These are phyloP conservation scores for Aegilops speltoides DNA, from an alignment of 176 grass and related monocot species.

Conservation along the genomic window DNA sequence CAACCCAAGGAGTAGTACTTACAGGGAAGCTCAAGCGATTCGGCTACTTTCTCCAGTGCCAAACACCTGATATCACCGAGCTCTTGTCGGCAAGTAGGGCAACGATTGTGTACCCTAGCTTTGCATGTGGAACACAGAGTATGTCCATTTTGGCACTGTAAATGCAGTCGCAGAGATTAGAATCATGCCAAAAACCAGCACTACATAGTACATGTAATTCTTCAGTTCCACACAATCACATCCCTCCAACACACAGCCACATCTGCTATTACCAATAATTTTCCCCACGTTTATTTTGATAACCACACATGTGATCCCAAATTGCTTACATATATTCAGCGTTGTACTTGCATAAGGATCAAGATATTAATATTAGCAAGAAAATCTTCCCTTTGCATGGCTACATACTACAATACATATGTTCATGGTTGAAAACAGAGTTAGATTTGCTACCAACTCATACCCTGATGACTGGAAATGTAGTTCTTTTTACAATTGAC, in stretches of 20 bases:
- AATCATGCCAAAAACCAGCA: slow-evolving; percentile 5
- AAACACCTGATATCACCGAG: slow-evolving; percentile 94
- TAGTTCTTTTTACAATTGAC: background rate
- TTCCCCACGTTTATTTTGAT: background rate
- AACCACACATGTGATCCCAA: background rate
- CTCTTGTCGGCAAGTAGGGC: slow-evolving; percentile 92
- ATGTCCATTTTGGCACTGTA: slow-evolving; percentile 94
- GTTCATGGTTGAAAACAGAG: background rate
- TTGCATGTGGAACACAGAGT: slow-evolving; percentile 90
- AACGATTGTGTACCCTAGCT: slow-evolving; percentile 76
- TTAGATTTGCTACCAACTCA: background rate
- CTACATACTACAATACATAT: background rate
- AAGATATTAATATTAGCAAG: background rate
- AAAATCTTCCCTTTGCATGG: background rate
- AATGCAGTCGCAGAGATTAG: slow-evolving; percentile 29
- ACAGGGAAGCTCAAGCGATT: slow-evolving; percentile 86
- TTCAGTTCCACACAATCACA: background rate
- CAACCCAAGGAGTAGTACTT: slow-evolving; percentile 77
- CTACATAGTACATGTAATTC: background rate
- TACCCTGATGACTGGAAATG: background rate
- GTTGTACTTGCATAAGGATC: background rate
- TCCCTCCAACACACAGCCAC: background rate
- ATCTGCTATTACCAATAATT: background rate
- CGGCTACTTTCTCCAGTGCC: slow-evolving; percentile 93
- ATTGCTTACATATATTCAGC: background rate